Evolutionary conservation across 306 rosid species (phyloP).

Genomic region (Dalbergia cultrata): DNA sequence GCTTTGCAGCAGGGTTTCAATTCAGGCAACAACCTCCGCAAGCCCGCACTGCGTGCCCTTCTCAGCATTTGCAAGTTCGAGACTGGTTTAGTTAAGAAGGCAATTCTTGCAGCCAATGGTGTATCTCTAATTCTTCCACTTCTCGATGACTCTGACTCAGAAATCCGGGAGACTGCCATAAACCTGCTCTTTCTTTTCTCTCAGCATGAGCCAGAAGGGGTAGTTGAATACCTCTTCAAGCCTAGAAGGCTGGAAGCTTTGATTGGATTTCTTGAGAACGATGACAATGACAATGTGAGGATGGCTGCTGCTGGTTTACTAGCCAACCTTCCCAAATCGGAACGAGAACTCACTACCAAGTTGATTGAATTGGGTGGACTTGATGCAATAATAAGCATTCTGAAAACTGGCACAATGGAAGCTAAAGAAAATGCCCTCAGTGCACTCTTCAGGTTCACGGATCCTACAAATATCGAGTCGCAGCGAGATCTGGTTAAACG

Average conservation of each 20-base stretch:
- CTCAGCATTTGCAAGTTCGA: conserved; percentile 82
- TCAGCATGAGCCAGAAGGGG: conserved; percentile 83
- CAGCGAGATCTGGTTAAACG: conserved; percentile 70
- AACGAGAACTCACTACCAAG: conserved; percentile 64
- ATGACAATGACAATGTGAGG: conserved; percentile 66
- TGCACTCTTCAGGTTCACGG: conserved; percentile 91
- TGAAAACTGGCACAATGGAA: conserved; percentile 68
- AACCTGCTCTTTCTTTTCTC: conserved; percentile 80
- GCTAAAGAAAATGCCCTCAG: conserved; percentile 89
- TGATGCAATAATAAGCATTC: conserved; percentile 72
- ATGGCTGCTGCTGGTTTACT: conserved; percentile 90
- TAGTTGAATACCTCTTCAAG: conserved; percentile 82
- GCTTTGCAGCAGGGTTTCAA: conserved; percentile 58
- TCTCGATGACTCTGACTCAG: conserved; percentile 78
- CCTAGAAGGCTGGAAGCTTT: conserved; percentile 92
- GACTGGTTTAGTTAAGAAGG: conserved; percentile 75
- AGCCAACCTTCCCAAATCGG: conserved; percentile 85
- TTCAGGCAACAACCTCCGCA: conserved; percentile 58
- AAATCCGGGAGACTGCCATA: conserved; percentile 71
- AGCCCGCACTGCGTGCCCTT: conserved; percentile 74
- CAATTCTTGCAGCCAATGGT: conserved; percentile 72
- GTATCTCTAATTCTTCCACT: conserved; percentile 75
- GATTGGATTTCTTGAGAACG: conserved; percentile 78
- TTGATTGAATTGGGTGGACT: conserved; percentile 73
- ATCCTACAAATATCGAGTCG: conserved; percentile 70